Percentiles rank a stretch among this genome's conserved stretches.
Evolutionary conservation across 176 grass and related monocot species (phyloP).

Genomic region (Themeda triandra): DNA sequence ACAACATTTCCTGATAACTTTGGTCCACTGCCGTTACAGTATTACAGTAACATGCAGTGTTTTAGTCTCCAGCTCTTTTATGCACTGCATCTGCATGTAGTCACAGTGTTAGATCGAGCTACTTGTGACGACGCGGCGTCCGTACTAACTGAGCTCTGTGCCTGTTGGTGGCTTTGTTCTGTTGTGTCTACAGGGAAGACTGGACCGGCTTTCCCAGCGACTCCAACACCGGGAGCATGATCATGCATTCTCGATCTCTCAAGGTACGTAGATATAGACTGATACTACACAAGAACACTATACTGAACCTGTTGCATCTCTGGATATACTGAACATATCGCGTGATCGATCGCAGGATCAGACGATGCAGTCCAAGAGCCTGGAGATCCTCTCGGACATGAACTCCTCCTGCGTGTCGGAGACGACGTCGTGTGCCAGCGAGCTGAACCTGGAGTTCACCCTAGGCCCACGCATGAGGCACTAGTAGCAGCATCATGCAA

Average conservation of each 20-base stretch:
- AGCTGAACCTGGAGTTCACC: constrained; percentile 66
- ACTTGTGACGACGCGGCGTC: background rate
- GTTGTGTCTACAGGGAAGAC: constrained; percentile 35
- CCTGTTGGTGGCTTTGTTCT: constrained; percentile 9
- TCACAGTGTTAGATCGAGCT: background rate
- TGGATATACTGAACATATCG: background rate
- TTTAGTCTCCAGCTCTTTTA: background rate
- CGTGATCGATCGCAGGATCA: background rate
- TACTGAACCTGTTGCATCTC: background rate
- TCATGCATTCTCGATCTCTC: constrained; percentile 39
- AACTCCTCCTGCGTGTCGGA: constrained; percentile 63
- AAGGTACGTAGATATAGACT: constrained; percentile 30
- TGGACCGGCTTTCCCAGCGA: constrained; percentile 42
- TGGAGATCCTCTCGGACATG: constrained; percentile 68
- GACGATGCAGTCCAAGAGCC: constrained; percentile 34
- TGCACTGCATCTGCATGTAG: background rate
- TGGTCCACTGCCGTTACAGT: background rate
- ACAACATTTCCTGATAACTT: background rate
- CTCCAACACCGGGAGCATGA: constrained; percentile 41
- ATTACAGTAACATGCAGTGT: background rate
- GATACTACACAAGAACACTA: background rate
- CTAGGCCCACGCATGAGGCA: constrained; percentile 22
- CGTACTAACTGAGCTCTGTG: constrained; percentile 15
- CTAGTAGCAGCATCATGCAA: too few relatives aligned
- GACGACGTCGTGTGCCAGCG: constrained; percentile 48